Base-by-base conservation (phyloP, 257 asterid genomes). In the Capsicum baccatum region DNA sequence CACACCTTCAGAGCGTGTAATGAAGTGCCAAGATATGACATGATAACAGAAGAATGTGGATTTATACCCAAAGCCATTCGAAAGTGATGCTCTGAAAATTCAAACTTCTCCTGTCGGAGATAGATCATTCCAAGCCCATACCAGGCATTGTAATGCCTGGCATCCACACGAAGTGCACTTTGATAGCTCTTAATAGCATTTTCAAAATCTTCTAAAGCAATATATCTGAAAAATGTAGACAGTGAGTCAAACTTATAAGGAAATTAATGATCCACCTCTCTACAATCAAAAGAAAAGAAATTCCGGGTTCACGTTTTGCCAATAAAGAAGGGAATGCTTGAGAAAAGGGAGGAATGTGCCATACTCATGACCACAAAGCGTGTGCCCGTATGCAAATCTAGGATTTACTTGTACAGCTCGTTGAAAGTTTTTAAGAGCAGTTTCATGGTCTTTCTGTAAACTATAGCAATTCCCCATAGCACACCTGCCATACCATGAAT, bases 81-180 rank as follows among this genome's bases (percentile, higher is more conserved):
- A 81, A 96, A 96, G 87, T 94, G 97, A 89, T 96, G 98, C 92
- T 96, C 98, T 35, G 99, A 90, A 87, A 97, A 95, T 84, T 90
- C 97, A 79, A 93, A 89, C 90, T 97, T 97, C 89, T 97, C 99
- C 86, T 95, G 98, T 59, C 97, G 91, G 80, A 95, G 97, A 85
- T 94, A 97, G 76, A 97, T 88, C 98, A 97, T 95, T 84, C 99
- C 98, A 88, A 97, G 96, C 79, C 99, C 99, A 86, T 97, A 91
- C 99, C 98, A 97, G 68, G 99, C 98, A 87, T 97, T 97, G 86
- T 97, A 97, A 92, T 97, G 99, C 71, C 98, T 89, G 73, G 94
- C 82, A 89, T 95, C 98, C 84, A 94, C 89, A 79, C 89, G 90
- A 81, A 97, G 97, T 71, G 98, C 98, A 87, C 87, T 92, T 83